Conservation (phyloP, 345 rosid genomes). For the Arabidopsis arenosa region DNA sequence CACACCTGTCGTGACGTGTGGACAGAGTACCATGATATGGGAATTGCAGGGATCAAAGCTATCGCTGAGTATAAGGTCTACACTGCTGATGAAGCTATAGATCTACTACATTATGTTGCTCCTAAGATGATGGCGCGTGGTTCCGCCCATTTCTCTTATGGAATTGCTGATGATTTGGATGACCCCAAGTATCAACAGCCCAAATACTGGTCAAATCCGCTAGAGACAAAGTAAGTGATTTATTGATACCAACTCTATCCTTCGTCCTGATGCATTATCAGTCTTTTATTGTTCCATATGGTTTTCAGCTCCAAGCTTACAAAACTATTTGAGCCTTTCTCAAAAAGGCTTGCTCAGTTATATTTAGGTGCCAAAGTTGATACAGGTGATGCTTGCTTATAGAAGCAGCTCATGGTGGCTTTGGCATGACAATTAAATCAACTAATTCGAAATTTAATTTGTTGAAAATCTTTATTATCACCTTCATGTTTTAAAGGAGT, state of each 20-base stretch:
- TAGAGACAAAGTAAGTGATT: constrained; percentile 81
- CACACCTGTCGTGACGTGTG: constrained; percentile 80
- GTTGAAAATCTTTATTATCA: not conserved
- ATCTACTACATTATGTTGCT: constrained; percentile 82
- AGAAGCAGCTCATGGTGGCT: not conserved
- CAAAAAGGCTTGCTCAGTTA: constrained; percentile 1
- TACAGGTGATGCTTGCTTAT: constrained; percentile 5
- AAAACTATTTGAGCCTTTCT: constrained; percentile 16
- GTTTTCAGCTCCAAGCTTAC: constrained; percentile 6
- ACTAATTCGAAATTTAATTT: not conserved
- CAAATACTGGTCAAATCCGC: constrained; percentile 95
- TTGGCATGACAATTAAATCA: not conserved
- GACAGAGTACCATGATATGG: constrained; percentile 98
- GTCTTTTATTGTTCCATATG: constrained; percentile 4
- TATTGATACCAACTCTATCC: constrained; percentile 11
- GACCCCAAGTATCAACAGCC: constrained; percentile 79
- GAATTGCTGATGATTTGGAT: constrained; percentile 91
- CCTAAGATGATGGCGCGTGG: constrained; percentile 98
- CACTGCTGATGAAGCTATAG: constrained; percentile 70
- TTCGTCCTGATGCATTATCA: constrained; percentile 20
- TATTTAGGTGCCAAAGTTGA: constrained; percentile 22
- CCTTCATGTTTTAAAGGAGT: not conserved
- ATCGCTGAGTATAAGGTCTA: constrained; percentile 80
- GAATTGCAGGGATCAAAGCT: constrained; percentile 79
- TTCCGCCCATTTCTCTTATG: constrained; percentile 82